These are phyloP conservation scores for Benincasa hispida DNA, from an alignment of 306 rosid species.

Conservation along the genomic window DNA sequence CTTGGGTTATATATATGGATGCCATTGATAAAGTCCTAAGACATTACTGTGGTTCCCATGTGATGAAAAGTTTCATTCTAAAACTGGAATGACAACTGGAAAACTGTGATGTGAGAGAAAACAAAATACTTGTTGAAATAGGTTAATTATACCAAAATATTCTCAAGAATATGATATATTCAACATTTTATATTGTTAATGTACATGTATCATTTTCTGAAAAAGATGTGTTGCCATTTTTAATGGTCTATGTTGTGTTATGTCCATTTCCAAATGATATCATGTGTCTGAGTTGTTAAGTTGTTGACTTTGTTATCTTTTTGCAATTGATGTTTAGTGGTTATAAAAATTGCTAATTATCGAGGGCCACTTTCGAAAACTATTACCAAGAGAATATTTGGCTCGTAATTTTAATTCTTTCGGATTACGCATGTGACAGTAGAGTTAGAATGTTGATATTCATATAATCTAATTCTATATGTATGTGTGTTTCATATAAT, in stretches of 20 bases:
- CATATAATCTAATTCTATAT: neutral
- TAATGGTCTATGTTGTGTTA: neutral
- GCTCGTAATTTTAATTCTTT: neutral
- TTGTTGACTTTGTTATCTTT: neutral
- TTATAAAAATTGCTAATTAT: neutral
- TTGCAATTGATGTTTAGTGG: neutral
- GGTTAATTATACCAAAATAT: neutral
- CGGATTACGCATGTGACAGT: neutral
- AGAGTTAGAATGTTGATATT: neutral
- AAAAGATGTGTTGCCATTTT: neutral
- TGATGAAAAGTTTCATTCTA: neutral
- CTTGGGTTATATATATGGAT: neutral
- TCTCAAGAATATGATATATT: neutral
- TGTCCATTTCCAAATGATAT: neutral
- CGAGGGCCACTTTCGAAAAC: neutral
- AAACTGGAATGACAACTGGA: neutral
- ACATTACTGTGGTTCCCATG: neutral
- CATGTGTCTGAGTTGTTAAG: neutral
- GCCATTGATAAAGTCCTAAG: neutral
- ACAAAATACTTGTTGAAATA: neutral
- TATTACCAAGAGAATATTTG: neutral
- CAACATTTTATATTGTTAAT: neutral
- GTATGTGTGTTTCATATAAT: neutral
- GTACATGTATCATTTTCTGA: neutral
- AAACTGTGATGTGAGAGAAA: neutral